phyloP scores from a whole-genome alignment of 2,329 filamentous ascomycete genomes.

The Cladosporium sp. region DNA sequence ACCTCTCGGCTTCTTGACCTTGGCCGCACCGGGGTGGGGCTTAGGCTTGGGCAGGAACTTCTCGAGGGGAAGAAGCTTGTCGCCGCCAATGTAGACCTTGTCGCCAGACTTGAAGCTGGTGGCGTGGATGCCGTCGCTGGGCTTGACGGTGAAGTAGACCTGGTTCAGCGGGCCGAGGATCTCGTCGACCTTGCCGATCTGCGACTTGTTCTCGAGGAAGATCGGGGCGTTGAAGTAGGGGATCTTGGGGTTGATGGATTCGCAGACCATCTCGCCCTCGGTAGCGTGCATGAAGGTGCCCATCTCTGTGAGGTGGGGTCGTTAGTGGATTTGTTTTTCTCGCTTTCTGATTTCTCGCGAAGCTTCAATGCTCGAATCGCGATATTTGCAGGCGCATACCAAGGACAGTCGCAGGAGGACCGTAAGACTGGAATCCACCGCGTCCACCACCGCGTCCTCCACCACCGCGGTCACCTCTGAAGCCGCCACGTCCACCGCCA shows the following conservation, averaged over 20 bases:
- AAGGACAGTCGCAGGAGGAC: slow-evolving; percentile 48
- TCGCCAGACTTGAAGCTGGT: slow-evolving; percentile 93
- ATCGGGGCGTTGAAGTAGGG: slow-evolving; percentile 99
- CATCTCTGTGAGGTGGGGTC: slow-evolving; percentile 64
- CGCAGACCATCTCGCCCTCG: slow-evolving; percentile 98
- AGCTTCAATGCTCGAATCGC: slow-evolving; percentile 10
- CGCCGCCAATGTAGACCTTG: slow-evolving; percentile 93
- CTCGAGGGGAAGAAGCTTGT: slow-evolving; percentile 93
- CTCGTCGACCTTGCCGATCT: slow-evolving; percentile 93
- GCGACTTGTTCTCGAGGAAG: slow-evolving; percentile 96
- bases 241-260: slow-evolving; percentile 91
- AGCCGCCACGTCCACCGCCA: slow-evolving; percentile 27
- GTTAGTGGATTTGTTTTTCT: slow-evolving; percentile 1
- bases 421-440: slow-evolving; percentile 44
- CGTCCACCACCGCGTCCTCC: slow-evolving; percentile 31
- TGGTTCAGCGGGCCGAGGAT: slow-evolving; percentile 96
- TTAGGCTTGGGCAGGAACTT: slow-evolving; percentile 97
- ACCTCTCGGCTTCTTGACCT: slow-evolving; percentile 70
- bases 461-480: slow-evolving; percentile 30
- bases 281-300: slow-evolving; percentile 90
- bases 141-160: slow-evolving; percentile 98
- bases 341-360: not conserved
- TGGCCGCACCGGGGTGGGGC: slow-evolving; percentile 62
- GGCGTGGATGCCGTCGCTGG: slow-evolving; percentile 92
- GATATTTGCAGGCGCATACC: slow-evolving; percentile 36